Evolutionary conservation across 805 yeast species (phyloP), one percentile per base, ranked within the genome.

Genomic region (Zygosaccharomyces pseudorouxii): DNA sequence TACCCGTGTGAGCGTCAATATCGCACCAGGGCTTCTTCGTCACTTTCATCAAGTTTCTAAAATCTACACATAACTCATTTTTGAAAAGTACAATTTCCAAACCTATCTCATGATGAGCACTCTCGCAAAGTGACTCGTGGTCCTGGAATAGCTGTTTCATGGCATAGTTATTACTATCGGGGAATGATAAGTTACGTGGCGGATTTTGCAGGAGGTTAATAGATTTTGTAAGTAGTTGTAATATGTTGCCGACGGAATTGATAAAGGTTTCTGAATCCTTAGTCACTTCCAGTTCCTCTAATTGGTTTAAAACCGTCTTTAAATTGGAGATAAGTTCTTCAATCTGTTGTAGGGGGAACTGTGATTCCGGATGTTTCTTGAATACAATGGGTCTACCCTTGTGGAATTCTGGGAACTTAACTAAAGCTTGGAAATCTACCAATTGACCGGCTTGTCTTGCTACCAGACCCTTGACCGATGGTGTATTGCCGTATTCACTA

Each of bases 21-120:
- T 72, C 67, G 50, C 76, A 68, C 90, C 90, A 85, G 1, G 90
- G 90, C 49, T 69, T 71, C 51, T 76, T 80, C 0, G 72, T 72
- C 7, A 84, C 74, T 19, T 65, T 65, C 29, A 67, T 70, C 31
- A 84, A 59, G 45, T 75, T 74, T 57, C 79, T 77, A 48, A 82
- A 65, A 46, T 84, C 89, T 5, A 83, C 64, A 20, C 82, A 72
- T 3, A 84, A 60, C 56, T 85, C 89, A 18, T 83, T 80, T 60
- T 80, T 83, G 52, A 75, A 72, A 19, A 84, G 66, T 46, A 77
- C 77, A 23, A 83, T 56, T 56, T 85, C 92, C 37, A 84, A 59
- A 2, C 82, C 68, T 4, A 82, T 42, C 42, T 58, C 56, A 43
- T 71, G 72, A 36, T 68, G 68, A 33, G 62, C 56, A 14, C 67